Evolutionary conservation across 352 stramenopile genomes (phyloP).

Genomic region (Phytopythium aichiense): DNA sequence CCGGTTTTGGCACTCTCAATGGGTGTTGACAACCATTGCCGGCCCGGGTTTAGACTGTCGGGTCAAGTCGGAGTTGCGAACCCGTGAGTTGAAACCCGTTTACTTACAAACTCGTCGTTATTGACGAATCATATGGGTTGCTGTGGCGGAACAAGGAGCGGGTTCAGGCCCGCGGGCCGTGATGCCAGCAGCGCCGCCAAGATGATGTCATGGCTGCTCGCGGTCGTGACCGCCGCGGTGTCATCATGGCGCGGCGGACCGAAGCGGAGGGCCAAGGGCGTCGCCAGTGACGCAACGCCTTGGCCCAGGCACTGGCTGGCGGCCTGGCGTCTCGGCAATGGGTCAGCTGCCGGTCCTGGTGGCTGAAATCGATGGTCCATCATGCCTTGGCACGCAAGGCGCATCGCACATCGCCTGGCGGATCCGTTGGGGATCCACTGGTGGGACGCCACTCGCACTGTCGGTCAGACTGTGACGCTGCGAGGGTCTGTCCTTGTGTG

Average conservation of each 20-base stretch:
- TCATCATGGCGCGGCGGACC: neutral
- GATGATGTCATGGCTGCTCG: slow-evolving; percentile 5
- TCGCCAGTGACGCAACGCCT: neutral
- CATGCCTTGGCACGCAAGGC: neutral
- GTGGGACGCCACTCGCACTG: neutral
- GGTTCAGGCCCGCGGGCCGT: neutral
- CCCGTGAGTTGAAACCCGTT: neutral
- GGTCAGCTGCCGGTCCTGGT: neutral
- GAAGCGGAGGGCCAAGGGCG: neutral
- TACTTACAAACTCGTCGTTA: neutral
- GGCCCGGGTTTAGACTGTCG: neutral
- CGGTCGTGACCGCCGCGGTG: neutral
- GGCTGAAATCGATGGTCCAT: neutral
- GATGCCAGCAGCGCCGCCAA: neutral
- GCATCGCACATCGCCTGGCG: too few relatives aligned
- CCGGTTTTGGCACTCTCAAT: neutral
- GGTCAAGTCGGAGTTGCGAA: neutral
- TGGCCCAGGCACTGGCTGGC: neutral
- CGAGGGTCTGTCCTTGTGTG: too few relatives aligned
- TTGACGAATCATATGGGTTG: neutral
- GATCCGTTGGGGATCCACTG: neutral
- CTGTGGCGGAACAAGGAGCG: neutral
- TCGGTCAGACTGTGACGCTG: neutral
- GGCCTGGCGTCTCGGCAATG: neutral
- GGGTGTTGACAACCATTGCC: neutral